phyloP scores from a whole-genome alignment of 2,329 filamentous ascomycete genomes.

The Aspergillus sp. region DNA sequence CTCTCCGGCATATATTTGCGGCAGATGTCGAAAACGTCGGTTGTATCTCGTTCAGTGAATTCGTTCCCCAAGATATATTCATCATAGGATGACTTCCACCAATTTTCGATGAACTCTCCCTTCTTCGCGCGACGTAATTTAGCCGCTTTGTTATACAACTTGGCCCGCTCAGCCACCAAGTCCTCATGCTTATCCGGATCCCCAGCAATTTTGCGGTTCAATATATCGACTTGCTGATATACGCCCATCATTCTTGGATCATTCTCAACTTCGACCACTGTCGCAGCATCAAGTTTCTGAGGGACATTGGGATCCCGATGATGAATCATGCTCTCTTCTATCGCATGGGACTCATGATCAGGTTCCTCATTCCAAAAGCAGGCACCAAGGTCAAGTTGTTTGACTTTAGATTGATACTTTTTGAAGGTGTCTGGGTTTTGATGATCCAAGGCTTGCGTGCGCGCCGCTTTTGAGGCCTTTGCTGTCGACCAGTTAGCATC shows the following conservation, averaged over 20 bases:
- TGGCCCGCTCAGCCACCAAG: conserved; percentile 13
- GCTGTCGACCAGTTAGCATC: conserved; percentile 4
- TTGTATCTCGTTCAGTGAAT: conserved; percentile 25
- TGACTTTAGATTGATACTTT: conserved; percentile 28
- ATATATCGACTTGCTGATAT: neutral
- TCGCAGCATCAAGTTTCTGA: conserved; percentile 22
- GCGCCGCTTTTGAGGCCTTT: conserved; percentile 20
- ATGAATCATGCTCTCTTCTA: conserved; percentile 30
- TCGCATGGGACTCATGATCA: conserved; percentile 26
- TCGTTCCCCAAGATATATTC: conserved; percentile 28
- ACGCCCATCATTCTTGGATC: neutral
- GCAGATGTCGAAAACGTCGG: conserved; percentile 26
- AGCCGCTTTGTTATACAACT: conserved; percentile 27
- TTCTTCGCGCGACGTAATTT: conserved; percentile 21
- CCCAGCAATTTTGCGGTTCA: neutral
- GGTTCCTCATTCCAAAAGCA: conserved; percentile 24
- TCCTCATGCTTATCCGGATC: neutral
- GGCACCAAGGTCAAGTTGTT: conserved; percentile 27
- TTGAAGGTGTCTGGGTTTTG: conserved; percentile 24
- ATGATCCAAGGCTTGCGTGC: conserved; percentile 25
- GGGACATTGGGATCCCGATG: conserved; percentile 26
- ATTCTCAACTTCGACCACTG: conserved; percentile 18
- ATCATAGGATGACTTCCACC: conserved; percentile 25
- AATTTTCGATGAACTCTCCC: conserved; percentile 22
- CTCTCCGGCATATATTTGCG: conserved; percentile 7